Evolutionary conservation across 306 rosid genomes (phyloP).

Genomic region (Prunus dulcis): DNA sequence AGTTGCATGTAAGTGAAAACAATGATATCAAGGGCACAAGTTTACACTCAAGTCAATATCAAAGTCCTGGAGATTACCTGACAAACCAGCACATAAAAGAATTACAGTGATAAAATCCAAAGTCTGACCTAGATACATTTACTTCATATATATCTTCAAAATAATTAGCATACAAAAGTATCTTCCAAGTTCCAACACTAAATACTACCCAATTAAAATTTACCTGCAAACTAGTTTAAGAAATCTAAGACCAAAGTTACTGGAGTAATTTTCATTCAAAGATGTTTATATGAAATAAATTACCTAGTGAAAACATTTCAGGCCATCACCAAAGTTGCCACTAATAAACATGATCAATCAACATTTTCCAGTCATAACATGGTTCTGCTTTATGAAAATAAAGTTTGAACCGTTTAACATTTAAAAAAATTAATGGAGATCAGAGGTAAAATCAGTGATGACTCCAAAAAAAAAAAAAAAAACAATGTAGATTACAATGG

Average conservation of each 20-base stretch:
- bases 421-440: neutral
- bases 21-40: neutral
- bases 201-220: too few species aligned
- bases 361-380: neutral
- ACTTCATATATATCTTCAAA: neutral
- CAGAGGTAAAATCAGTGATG: neutral
- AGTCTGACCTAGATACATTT: neutral
- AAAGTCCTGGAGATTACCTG: neutral
- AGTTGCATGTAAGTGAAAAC: neutral
- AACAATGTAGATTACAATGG: neutral
- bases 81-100: neutral
- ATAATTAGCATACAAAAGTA: neutral
- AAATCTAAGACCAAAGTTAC: too few species aligned
- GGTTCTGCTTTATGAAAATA: neutral
- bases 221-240: too few species aligned
- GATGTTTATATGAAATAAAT: neutral
- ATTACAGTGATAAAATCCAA: neutral
- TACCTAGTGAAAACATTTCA: neutral
- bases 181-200: neutral
- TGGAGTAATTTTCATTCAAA: too few species aligned
- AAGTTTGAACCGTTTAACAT: neutral
- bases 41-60: neutral
- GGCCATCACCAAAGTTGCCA: neutral
- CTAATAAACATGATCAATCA: neutral
- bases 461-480: neutral